Percentiles rank a stretch among this genome's conserved stretches.
phyloP scores from a whole-genome alignment of 1,284 basidiomycete genomes.

The Trametes pubescens region DNA sequence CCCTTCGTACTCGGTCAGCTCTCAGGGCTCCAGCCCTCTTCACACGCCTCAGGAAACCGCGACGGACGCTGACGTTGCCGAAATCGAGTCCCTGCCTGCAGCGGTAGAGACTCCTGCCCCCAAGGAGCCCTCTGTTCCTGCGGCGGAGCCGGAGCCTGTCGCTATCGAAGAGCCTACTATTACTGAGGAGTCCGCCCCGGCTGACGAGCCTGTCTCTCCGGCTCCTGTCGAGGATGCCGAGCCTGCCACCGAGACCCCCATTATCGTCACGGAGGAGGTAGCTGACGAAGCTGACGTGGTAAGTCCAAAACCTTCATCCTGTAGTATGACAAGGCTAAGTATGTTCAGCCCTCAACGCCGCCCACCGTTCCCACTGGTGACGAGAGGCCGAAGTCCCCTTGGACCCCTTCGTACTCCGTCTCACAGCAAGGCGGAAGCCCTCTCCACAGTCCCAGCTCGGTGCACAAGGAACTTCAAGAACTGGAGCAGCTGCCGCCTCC shows the following conservation, averaged over 20 bases:
- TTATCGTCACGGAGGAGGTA: slow-evolving; percentile 26
- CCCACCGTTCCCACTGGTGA: slow-evolving; percentile 16
- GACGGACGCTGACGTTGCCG: slow-evolving; percentile 34
- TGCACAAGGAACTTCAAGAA: slow-evolving; percentile 25
- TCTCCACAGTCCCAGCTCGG: slow-evolving; percentile 19
- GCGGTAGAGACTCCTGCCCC: slow-evolving; percentile 12
- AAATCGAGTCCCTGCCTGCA: slow-evolving; percentile 31
- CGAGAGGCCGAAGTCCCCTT: slow-evolving; percentile 36
- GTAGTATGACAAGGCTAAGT: background rate
- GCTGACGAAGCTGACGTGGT: slow-evolving; percentile 23
- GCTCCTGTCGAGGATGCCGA: slow-evolving; percentile 12
- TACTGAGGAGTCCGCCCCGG: background rate
- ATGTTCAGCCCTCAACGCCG: slow-evolving; percentile 24
- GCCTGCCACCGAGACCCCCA: slow-evolving; percentile 15
- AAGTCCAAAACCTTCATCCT: background rate
- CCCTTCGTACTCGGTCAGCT: slow-evolving; percentile 34
- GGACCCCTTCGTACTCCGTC: slow-evolving; percentile 41
- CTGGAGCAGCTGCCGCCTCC: slow-evolving; percentile 20
- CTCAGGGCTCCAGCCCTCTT: slow-evolving; percentile 30
- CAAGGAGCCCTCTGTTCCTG: slow-evolving; percentile 4
- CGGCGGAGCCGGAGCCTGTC: background rate
- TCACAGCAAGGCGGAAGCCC: slow-evolving; percentile 44
- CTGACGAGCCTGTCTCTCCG: slow-evolving; percentile 18
- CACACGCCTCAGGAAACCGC: slow-evolving; percentile 30
- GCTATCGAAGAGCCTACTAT: background rate